Evolutionary conservation across 192 early-diverging fungal species (phyloP), one percentile per base, ranked within the genome.

Genomic region (Backusella westeae): DNA sequence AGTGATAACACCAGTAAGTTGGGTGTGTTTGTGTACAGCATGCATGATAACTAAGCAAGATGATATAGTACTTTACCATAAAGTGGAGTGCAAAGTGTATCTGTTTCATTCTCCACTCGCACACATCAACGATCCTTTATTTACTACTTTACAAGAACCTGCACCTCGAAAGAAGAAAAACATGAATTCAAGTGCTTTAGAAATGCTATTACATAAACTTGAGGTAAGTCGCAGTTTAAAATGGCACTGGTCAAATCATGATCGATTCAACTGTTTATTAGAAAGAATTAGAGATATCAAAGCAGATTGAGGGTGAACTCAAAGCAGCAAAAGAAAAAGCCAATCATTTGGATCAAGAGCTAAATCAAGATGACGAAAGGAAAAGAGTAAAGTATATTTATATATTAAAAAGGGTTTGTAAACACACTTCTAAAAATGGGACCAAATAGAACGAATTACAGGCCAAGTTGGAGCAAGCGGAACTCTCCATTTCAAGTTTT

Each of bases 1-100:
- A 26, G 9, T 32, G 89, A 92, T 70, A 90, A 87, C 9, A 78
- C 82, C 38, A 80, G 89, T 90, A 85, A 77, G 78, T 79, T 21
- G 42, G 10, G 19, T 46, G 56, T 17, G n/a, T 21, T 26, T 49
- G 29, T 9, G 9, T 23, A 41, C 6, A 29, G 1, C 46, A 34
- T 17, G 10, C 70, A 38, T 26, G 19, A n/a, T 26, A 44, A 39
- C 14, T 44, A n/a, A 26, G 38, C 44, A 67, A 36, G 15, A 4
- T 12, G 4, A 23, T 42, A 15, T 69, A 80, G 79, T 80, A 21
- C 66, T 80, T 6, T 80, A 80, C 67, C 79, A 80, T 34, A 80
- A 80, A 73, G 75, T 80, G 4, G 74, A 75, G 4, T 75, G 78
- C 56, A 52, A 75, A 29, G 69, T 80, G 4, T 32, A 39, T 19